These are phyloP conservation scores for Lichtheimia hyalospora DNA, from an alignment of 371 early-diverging fungal genomes.

Conservation along the genomic window DNA sequence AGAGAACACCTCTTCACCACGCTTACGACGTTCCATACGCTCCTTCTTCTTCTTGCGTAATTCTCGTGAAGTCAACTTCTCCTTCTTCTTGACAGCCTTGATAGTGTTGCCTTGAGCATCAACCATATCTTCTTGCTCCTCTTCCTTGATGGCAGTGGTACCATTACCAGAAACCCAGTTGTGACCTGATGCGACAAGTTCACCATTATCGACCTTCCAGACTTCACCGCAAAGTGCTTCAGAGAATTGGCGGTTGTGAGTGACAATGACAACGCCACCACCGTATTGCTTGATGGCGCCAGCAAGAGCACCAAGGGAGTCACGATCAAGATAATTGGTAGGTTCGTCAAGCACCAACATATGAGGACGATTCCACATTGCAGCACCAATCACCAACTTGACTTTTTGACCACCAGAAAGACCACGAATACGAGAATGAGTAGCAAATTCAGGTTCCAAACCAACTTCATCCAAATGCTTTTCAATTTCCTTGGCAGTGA, in stretches of 20 bases:
- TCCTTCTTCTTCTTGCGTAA: slow-evolving; percentile 60
- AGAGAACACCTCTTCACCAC: slow-evolving; percentile 54
- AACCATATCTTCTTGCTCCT: slow-evolving; percentile 40
- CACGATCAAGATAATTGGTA: slow-evolving; percentile 82
- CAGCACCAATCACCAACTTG: slow-evolving; percentile 84
- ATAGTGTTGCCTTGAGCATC: slow-evolving; percentile 54
- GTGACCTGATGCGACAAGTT: slow-evolving; percentile 51
- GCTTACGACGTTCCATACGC: slow-evolving; percentile 56
- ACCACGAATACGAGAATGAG: slow-evolving; percentile 82
- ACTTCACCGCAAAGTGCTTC: slow-evolving; percentile 70
- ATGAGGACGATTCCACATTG: slow-evolving; percentile 86
- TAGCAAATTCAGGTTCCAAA: slow-evolving; percentile 70
- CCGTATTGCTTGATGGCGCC: slow-evolving; percentile 67
- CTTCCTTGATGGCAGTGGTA: slow-evolving; percentile 33
- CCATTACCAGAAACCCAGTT: slow-evolving; percentile 54
- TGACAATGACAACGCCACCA: slow-evolving; percentile 78
- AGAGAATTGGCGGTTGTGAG: slow-evolving; percentile 75
- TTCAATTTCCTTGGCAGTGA: slow-evolving; percentile 67
- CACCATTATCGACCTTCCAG: slow-evolving; percentile 75
- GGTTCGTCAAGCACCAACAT: slow-evolving; percentile 90
- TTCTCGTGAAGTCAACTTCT: slow-evolving; percentile 48
- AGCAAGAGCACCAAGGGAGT: slow-evolving; percentile 73
- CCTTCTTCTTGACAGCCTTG: slow-evolving; percentile 47
- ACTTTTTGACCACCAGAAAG: slow-evolving; percentile 93
- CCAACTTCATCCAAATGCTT: slow-evolving; percentile 73